A percentile compares a stretch with the other conserved stretches of the same genome.
Evolutionary conservation across 2,329 filamentous ascomycete species (phyloP).

Genomic region (Diaporthe aspalathi): DNA sequence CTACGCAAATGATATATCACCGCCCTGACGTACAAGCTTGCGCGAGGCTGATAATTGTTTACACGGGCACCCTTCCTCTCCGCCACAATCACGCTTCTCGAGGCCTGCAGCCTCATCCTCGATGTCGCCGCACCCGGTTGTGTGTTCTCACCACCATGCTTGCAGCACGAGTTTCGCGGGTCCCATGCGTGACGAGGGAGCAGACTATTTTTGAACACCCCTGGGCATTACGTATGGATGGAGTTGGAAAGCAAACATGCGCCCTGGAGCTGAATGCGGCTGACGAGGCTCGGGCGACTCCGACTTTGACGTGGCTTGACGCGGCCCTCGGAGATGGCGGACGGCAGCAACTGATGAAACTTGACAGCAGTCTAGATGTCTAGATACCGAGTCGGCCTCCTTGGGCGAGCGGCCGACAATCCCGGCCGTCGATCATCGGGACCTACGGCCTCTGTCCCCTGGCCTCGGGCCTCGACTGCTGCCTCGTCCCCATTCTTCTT

Average conservation of each 20-base stretch:
- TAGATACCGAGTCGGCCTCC: no score
- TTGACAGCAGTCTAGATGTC: conserved; percentile 36
- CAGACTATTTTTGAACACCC: neutral
- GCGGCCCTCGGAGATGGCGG: conserved; percentile 1
- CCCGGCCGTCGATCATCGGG: conserved; percentile 35
- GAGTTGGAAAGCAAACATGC: neutral
- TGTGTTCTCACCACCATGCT: neutral
- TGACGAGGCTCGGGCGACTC: conserved; percentile 18
- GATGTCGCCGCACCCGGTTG: neutral
- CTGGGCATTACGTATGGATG: neutral
- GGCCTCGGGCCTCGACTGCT: conserved; percentile 25
- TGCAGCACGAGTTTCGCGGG: neutral
- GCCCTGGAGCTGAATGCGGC: neutral
- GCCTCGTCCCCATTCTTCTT: conserved; percentile 27
- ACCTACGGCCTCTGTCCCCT: conserved; percentile 3
- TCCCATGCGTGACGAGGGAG: conserved; percentile 3
- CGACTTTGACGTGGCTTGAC: conserved; percentile 22
- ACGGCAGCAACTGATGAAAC: conserved; percentile 23
- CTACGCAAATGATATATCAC: conserved; percentile 3
- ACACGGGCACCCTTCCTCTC: neutral
- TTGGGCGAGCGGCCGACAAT: neutral
- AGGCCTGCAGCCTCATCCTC: conserved; percentile 20
- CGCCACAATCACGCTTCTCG: conserved; percentile 21
- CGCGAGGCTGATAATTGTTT: conserved; percentile 18
- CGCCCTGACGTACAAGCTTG: conserved; percentile 22